phyloP scores from a whole-genome alignment of 2,329 filamentous ascomycete species.

The Pochonia chlamydosporia region DNA sequence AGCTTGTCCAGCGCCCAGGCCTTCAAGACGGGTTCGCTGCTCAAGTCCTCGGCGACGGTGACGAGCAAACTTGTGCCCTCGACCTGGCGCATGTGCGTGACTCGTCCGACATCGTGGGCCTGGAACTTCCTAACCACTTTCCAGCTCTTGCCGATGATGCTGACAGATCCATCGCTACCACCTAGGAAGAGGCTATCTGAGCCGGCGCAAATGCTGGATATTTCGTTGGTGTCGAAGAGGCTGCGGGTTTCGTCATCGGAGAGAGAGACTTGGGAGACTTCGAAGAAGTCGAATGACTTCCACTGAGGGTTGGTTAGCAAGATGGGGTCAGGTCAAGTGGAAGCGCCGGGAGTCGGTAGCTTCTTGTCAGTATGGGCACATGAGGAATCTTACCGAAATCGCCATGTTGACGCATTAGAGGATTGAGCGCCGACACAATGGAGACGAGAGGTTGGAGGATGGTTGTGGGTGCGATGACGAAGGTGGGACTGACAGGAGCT shows the following conservation, averaged over 20 bases:
- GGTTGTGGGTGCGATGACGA: conserved; percentile 22
- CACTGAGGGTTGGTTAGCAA: conserved; percentile 52
- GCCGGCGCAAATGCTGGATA: conserved; percentile 78
- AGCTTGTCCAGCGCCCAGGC: conserved; percentile 96
- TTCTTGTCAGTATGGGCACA: not conserved
- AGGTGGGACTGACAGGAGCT: conserved; percentile 20
- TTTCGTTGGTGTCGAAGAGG: conserved; percentile 76
- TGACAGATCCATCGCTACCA: conserved; percentile 76
- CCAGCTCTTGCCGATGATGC: conserved; percentile 82
- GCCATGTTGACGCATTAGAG: conserved; percentile 26
- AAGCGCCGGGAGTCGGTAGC: not conserved
- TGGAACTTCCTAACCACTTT: conserved; percentile 82
- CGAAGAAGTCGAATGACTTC: conserved; percentile 99
- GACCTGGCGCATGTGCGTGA: conserved; percentile 89
- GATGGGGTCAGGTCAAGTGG: not conserved
- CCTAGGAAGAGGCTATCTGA: conserved; percentile 88
- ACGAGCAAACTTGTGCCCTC: conserved; percentile 81
- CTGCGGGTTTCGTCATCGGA: conserved; percentile 72
- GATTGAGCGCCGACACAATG: not conserved
- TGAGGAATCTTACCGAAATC: conserved; percentile 22
- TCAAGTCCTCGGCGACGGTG: conserved; percentile 82
- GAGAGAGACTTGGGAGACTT: conserved; percentile 78
- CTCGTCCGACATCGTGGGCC: conserved; percentile 72
- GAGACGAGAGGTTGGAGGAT: not conserved
- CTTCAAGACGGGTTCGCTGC: conserved; percentile 81